Percentiles rank a stretch among this genome's conserved stretches.
phyloP scores from a whole-genome alignment of 352 stramenopile genomes.

The Thraustochytrium striatum region DNA sequence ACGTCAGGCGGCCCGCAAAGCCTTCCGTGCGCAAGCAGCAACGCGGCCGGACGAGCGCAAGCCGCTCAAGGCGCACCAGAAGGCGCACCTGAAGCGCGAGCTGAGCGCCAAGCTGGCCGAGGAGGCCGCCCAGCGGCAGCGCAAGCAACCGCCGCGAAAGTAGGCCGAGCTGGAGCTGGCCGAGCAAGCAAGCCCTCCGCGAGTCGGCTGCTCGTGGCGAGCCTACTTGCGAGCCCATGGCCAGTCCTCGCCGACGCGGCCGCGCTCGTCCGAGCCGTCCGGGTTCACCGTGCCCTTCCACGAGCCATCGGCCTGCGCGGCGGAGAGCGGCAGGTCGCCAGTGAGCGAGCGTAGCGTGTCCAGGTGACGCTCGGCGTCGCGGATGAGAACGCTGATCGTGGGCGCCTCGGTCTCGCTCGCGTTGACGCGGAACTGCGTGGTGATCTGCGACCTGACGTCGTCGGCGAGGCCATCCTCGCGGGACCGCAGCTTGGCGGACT shows the following conservation, averaged over 20 bases:
- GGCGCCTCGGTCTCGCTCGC: neutral
- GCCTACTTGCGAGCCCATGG: constrained; percentile 8
- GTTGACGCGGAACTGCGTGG: too few species aligned
- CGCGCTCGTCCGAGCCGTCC: constrained; percentile 40
- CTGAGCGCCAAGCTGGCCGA: constrained; percentile 11
- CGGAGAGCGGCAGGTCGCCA: neutral
- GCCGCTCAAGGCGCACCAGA: constrained; percentile 4
- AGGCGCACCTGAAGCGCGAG: neutral
- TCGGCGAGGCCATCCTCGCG: neutral
- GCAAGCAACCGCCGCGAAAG: neutral
- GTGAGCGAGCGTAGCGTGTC: neutral
- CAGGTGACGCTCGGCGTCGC: neutral
- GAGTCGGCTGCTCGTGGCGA: too few species aligned
- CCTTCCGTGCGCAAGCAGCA: neutral
- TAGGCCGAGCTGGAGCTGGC: too few species aligned
- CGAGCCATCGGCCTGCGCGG: neutral
- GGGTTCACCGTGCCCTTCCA: constrained; percentile 31
- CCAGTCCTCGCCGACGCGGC: constrained; percentile 29
- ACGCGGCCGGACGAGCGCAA: neutral
- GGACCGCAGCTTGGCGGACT: neutral
- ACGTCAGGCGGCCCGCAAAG: neutral
- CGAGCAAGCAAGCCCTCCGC: too few species aligned
- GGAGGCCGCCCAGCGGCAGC: neutral
- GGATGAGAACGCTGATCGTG: neutral
- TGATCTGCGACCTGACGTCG: neutral